These are phyloP conservation scores for Camelina hispida DNA, from an alignment of 345 rosid genomes.

Conservation along the genomic window DNA sequence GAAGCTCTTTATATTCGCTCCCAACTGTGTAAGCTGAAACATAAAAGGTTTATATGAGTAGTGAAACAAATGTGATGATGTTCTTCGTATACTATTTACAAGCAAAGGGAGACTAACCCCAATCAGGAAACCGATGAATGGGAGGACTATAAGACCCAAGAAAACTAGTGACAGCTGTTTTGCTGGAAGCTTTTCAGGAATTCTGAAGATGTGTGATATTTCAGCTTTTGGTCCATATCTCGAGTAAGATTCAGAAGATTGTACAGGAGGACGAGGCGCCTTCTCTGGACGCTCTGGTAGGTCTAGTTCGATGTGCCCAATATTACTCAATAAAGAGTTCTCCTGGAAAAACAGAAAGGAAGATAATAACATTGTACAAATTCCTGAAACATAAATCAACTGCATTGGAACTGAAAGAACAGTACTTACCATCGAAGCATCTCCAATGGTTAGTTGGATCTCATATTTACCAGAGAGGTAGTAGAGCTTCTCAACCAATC, in stretches of 20 bases:
- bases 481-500: slow-evolving; percentile 90
- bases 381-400: not conserved
- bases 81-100: not conserved
- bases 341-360: slow-evolving; percentile 56
- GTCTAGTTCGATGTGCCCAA: slow-evolving; percentile 82
- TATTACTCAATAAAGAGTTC: slow-evolving; percentile 69
- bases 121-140: slow-evolving; percentile 74
- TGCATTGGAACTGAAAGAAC: slow-evolving; percentile 17
- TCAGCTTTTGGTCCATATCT: slow-evolving; percentile 91
- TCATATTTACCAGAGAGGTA: slow-evolving; percentile 91
- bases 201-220: slow-evolving; percentile 83
- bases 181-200: slow-evolving; percentile 89
- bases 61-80: not conserved
- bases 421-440: slow-evolving; percentile 82
- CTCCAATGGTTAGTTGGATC: slow-evolving; percentile 88
- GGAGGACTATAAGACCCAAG: slow-evolving; percentile 77
- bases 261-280: slow-evolving; percentile 77
- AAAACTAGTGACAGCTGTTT: slow-evolving; percentile 80
- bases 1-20: slow-evolving; percentile 89
- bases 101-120: slow-evolving; percentile 70
- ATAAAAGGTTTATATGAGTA: not conserved
- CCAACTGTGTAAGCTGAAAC: slow-evolving; percentile 66
- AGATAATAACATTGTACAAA: slow-evolving; percentile 11
- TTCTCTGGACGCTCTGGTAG: slow-evolving; percentile 95
- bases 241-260: slow-evolving; percentile 61